A percentile compares a stretch with the other conserved stretches of the same genome.
These are phyloP conservation scores for Talaromyces atroroseus DNA, from an alignment of 2,329 filamentous ascomycete species.

Conservation along the genomic window DNA sequence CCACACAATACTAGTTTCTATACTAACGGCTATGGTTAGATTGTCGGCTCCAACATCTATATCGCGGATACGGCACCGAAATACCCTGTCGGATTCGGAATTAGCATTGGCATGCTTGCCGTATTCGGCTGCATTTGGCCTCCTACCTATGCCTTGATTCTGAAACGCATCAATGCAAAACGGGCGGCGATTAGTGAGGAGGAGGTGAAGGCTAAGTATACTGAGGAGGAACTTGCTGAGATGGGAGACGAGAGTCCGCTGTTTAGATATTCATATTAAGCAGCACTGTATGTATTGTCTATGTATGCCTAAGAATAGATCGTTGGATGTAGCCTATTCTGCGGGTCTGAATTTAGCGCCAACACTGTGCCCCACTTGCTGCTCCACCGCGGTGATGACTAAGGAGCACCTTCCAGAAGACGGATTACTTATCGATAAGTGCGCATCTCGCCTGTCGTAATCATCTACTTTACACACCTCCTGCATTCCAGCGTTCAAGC, in stretches of 20 bases:
- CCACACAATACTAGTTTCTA: too few species aligned
- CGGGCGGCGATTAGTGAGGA: slow-evolving; percentile 20
- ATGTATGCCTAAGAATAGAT: too few species aligned
- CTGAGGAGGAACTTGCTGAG: slow-evolving; percentile 25
- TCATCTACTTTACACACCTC: not conserved
- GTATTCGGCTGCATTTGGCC: slow-evolving; percentile 9
- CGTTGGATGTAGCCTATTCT: not conserved
- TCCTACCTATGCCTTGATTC: slow-evolving; percentile 13
- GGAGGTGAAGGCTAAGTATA: slow-evolving; percentile 25
- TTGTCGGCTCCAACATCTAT: slow-evolving; percentile 25
- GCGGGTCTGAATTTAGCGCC: not conserved
- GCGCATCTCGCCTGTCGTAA: too few species aligned
- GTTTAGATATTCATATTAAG: slow-evolving; percentile 22
- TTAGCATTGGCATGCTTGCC: slow-evolving; percentile 5
- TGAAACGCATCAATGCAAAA: slow-evolving; percentile 22
- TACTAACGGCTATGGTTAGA: slow-evolving; percentile 1
- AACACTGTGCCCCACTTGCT: not conserved
- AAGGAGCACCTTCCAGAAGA: not conserved
- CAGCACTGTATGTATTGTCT: too few species aligned
- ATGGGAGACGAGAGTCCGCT: slow-evolving; percentile 31
- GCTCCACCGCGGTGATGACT: not conserved
- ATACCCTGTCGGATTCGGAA: slow-evolving; percentile 15
- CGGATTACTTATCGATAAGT: not conserved
- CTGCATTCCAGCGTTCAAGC: not conserved
- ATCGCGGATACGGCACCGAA: slow-evolving; percentile 12